A percentile compares a stretch with the other conserved stretches of the same genome.
Conservation (phyloP, 805 yeast species). For the Cyberlindnera saturnus region DNA sequence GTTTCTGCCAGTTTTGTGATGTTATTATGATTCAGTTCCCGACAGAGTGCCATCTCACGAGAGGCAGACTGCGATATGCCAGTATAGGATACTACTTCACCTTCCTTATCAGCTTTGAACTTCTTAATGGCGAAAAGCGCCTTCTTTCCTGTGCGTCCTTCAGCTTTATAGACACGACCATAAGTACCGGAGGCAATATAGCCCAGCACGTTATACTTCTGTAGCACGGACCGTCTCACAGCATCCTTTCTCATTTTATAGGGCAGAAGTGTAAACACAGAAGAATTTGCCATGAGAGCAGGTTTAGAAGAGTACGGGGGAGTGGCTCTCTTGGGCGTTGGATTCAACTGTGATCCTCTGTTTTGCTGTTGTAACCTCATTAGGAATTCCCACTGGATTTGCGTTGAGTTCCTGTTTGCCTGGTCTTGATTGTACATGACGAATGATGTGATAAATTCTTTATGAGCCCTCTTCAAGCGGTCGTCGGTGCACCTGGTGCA, state of each 20-base stretch:
- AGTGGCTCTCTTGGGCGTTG: slow-evolving; percentile 6
- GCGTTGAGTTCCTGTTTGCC: slow-evolving; percentile 7
- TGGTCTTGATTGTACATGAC: too few species aligned
- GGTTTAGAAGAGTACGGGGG: slow-evolving; percentile 25
- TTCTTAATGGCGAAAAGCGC: slow-evolving; percentile 73
- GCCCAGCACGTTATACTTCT: slow-evolving; percentile 82
- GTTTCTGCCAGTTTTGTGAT: slow-evolving; percentile 77
- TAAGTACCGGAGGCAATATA: slow-evolving; percentile 98
- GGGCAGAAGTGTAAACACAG: slow-evolving; percentile 49
- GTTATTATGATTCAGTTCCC: slow-evolving; percentile 78
- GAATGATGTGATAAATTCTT: too few species aligned
- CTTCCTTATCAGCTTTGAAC: slow-evolving; percentile 90
- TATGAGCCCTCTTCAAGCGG: too few species aligned
- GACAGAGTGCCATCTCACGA: slow-evolving; percentile 91
- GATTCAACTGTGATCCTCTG: slow-evolving; percentile 2
- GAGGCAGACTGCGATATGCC: slow-evolving; percentile 96
- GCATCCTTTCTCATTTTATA: slow-evolving; percentile 61
- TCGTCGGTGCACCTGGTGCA: too few species aligned
- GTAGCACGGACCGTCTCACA: slow-evolving; percentile 66
- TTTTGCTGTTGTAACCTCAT: slow-evolving; percentile 15
- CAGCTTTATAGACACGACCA: slow-evolving; percentile 91
- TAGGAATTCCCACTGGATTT: slow-evolving; percentile 21
- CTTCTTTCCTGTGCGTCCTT: slow-evolving; percentile 32
- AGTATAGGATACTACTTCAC: slow-evolving; percentile 82
- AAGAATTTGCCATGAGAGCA: slow-evolving; percentile 47